Percentiles rank a stretch among this genome's conserved stretches.
These are phyloP conservation scores for Lecanicillium sp. DNA, from an alignment of 2,329 filamentous ascomycete genomes.

Conservation along the genomic window DNA sequence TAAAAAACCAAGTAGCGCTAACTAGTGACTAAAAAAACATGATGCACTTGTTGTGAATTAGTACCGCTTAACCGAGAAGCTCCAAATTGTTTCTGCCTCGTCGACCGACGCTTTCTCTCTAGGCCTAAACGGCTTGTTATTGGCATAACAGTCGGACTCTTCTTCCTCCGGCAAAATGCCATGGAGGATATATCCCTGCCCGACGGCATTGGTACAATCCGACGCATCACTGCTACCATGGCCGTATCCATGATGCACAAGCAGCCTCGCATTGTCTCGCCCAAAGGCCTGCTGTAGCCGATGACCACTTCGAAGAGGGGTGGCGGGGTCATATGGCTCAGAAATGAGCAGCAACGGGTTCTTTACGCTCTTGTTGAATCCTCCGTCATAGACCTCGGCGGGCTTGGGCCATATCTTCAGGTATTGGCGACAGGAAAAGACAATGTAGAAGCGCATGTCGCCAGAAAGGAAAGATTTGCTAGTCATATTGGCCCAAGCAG, in stretches of 20 bases:
- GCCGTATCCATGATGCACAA: conserved; percentile 45
- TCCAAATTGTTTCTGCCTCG: background rate
- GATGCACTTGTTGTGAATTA: too few species aligned
- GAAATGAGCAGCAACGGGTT: conserved; percentile 42
- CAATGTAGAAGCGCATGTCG: conserved; percentile 38
- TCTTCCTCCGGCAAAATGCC: conserved; percentile 34
- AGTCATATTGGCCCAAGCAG: conserved; percentile 43
- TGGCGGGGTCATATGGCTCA: conserved; percentile 45
- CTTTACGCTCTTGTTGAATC: conserved; percentile 37
- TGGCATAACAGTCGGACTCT: conserved; percentile 41
- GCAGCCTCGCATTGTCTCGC: conserved; percentile 36
- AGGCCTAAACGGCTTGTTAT: conserved; percentile 39
- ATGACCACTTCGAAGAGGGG: conserved; percentile 42
- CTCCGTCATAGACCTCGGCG: conserved; percentile 42
- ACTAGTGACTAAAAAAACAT: too few species aligned
- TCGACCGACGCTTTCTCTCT: background rate
- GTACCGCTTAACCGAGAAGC: background rate
- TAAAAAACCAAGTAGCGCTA: too few species aligned
- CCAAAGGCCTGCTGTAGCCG: conserved; percentile 41
- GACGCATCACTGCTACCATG: conserved; percentile 38
- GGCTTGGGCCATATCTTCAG: conserved; percentile 38
- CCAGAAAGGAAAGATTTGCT: conserved; percentile 39
- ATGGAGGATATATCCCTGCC: conserved; percentile 34
- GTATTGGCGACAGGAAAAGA: conserved; percentile 43
- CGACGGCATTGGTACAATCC: conserved; percentile 38